Percentiles rank a stretch among this genome's conserved stretches.
These are phyloP conservation scores for Nidularia pulvinata DNA, from an alignment of 768 basidiomycete species.

Conservation along the genomic window DNA sequence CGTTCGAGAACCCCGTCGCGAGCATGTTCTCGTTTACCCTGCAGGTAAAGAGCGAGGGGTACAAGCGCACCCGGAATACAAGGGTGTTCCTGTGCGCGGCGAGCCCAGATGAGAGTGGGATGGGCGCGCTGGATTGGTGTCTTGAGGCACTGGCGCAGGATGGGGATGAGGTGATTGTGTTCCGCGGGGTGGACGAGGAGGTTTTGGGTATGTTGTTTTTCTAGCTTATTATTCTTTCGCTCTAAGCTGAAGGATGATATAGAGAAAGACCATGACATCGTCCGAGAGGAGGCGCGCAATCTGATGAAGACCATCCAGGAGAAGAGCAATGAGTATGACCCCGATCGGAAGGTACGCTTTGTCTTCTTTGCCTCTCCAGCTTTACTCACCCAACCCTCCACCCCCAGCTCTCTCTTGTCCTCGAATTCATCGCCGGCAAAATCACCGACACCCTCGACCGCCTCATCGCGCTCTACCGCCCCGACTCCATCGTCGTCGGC, in stretches of 20 bases:
- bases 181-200: constrained; percentile 88
- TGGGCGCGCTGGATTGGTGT: constrained; percentile 91
- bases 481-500: constrained; percentile 92
- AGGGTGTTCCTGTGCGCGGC: constrained; percentile 91
- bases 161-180: constrained; percentile 92
- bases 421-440: constrained; percentile 93
- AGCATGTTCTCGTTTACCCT: constrained; percentile 90
- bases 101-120: constrained; percentile 85
- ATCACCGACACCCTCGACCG: constrained; percentile 90
- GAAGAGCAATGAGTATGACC: constrained; percentile 76
- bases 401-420: constrained; percentile 77
- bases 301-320: constrained; percentile 81
- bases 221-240: background rate
- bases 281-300: constrained; percentile 85
- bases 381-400: background rate
- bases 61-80: constrained; percentile 71
- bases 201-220: constrained; percentile 58
- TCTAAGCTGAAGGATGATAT: constrained; percentile 1
- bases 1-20: constrained; percentile 79
- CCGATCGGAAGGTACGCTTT: constrained; percentile 65
- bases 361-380: background rate
- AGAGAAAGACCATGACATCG: constrained; percentile 77
- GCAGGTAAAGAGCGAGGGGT: constrained; percentile 83
- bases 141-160: constrained; percentile 83
- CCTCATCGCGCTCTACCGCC: constrained; percentile 88